Conservation (phyloP, 495 filamentous ascomycete genomes). For the Penicillium macrosclerotiorum region DNA sequence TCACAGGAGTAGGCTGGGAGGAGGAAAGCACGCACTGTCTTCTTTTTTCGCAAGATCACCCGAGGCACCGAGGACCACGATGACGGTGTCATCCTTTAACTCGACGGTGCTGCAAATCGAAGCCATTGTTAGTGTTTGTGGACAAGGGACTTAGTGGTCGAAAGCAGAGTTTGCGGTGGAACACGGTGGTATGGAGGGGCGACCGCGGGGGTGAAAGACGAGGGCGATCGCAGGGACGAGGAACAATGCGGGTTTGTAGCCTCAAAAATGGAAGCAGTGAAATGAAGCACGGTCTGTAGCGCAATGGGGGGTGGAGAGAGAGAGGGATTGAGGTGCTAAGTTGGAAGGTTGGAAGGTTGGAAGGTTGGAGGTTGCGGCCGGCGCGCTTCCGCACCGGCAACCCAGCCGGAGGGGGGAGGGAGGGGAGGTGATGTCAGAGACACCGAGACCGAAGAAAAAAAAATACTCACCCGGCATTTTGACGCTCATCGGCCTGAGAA, state of each 20-base stretch:
- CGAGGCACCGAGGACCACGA: slow-evolving; percentile 95
- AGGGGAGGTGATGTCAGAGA: slow-evolving; percentile 50
- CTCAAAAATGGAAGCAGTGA: neutral
- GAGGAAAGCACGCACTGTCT: slow-evolving; percentile 68
- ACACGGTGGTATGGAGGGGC: slow-evolving; percentile 17
- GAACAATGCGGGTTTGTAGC: neutral
- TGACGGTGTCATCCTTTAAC: slow-evolving; percentile 97
- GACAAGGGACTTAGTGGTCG: neutral
- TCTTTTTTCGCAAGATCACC: slow-evolving; percentile 99
- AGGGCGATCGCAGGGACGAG: slow-evolving; percentile 7
- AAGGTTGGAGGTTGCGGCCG: slow-evolving; percentile 5
- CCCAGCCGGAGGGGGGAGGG: slow-evolving; percentile 24
- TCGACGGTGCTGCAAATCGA: slow-evolving; percentile 65
- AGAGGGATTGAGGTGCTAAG: no score
- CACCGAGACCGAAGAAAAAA: slow-evolving; percentile 21
- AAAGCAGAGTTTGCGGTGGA: slow-evolving; percentile 17
- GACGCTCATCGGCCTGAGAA: slow-evolving; percentile 58
- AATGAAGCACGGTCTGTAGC: no score
- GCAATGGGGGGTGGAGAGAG: no score
- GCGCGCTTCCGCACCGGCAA: slow-evolving; percentile 24
- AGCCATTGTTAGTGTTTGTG: slow-evolving; percentile 33
- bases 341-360: no score
- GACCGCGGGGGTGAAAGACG: slow-evolving; percentile 7
- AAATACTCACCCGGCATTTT: slow-evolving; percentile 63
- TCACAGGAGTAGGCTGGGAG: no score